Base-by-base conservation (phyloP, 164 flowering plant genomes). In the Tetrastigma voinierianum region DNA sequence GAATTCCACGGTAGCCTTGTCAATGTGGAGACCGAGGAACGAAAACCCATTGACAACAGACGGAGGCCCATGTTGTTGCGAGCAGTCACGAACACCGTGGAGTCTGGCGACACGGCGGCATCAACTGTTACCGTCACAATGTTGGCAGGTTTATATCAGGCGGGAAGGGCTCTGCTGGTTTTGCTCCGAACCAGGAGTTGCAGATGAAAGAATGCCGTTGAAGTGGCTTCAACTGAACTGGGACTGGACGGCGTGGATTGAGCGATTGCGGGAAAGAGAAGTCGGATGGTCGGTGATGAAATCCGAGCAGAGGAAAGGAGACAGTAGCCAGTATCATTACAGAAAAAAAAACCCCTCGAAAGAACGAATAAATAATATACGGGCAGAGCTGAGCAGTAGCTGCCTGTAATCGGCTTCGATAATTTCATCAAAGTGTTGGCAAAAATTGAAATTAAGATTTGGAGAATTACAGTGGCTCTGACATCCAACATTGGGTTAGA, bases 21-120 rank as follows among this genome's bases (percentile, higher is more conserved):
- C 84, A 56, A 86, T 69, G 20, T 40, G 53, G 66, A 86, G 72
- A 32, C 86, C 84, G 53, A 85, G 79, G 55, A 81, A 71, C 5
- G 75, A 86, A 79, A 19, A 78, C 87, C 64, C 84, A 23, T 86
- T 80, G 71, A 78, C 74, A 62, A 79, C 68, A 79, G 84, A 24
- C 83, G 85, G 58, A 83, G 79, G n/a, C 84, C 86, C 67, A 83
- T 83, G 23, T 64, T 77, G 71, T 74, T 81, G 19, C 71, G 69
- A 3, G 85, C 82, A 53, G 83, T 74, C 44, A 76, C 61, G 72
- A 85, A 70, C 12, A 65, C 70, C n/a, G 89, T 85, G 21, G 75
- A 47, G 66, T 67, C 75, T 3, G 64, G 62, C n/a, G 71, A 65
- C 10, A 59, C 61, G 7, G 67, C 21, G 54, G 70, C 72, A 54